Evolutionary conservation across 2,329 filamentous ascomycete species (phyloP), one percentile per base, ranked within the genome.

Genomic region (Calonectria henricotiae): DNA sequence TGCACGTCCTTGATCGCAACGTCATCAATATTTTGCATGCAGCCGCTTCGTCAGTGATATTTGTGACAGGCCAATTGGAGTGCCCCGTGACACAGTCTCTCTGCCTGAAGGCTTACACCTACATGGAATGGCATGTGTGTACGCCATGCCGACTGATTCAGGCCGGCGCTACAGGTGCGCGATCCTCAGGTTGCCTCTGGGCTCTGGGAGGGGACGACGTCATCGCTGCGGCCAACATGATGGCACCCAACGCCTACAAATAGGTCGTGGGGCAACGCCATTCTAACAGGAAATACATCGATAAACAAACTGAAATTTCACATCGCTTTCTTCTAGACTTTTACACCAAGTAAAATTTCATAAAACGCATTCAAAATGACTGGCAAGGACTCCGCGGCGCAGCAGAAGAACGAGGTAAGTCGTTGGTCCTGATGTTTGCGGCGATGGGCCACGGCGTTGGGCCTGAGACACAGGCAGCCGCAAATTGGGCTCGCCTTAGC

Each of bases 401-500:
- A 79, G 65, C 76, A 80, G 68, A 74, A 80, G 74, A 78, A 80
- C 23, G 78, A 80, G 72, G 80, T 78, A 71, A 58, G 77, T 64
- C 15, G 15, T 43, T 41, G 20, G 39, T 37, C 54, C 20, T 13
- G 51, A n/a, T n/a, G 46, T 32, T 25, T 55, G 30, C 64, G 30
- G 47, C 44, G 39, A 37, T 9, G 13, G 23, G 51, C 54, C 51
- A 32, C 51, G 12, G 23, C 20, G 55, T 15, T 43, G 20, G 39
- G 49, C 27, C 46, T 44, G 39, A 58, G 30, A 51, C 43, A 12
- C 41, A 58, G 23, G 39, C 35, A 15, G 25, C 65, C 70, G 43
- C 51, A 71, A 25, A 43, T 41, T 11, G 39, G 43, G 15, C 17
- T 25, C 39, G 13, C 39, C 25, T 43, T 41, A 12, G 32, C 39